Evolutionary conservation across 345 rosid species (phyloP).

Genomic region (Corchorus olitorius): DNA sequence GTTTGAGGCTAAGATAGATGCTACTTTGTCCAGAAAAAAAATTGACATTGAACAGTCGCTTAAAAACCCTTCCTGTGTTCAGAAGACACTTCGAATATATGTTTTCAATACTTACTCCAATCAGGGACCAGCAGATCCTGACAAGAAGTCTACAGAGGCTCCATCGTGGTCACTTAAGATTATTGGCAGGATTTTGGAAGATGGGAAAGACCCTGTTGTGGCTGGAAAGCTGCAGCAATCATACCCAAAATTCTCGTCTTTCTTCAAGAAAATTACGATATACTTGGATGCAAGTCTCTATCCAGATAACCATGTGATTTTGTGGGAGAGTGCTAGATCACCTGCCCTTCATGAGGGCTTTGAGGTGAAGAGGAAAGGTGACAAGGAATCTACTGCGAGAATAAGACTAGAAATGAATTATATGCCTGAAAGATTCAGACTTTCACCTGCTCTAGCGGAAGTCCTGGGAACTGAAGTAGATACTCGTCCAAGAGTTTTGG

Average conservation of each 20-base stretch:
- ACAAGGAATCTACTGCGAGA: slow-evolving; percentile 56
- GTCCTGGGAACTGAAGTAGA: slow-evolving; percentile 59
- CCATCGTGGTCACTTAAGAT: slow-evolving; percentile 66
- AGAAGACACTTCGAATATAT: slow-evolving; percentile 52
- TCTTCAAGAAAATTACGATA: slow-evolving; percentile 56
- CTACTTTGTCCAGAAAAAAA: slow-evolving; percentile 53
- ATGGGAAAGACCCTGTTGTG: slow-evolving; percentile 56
- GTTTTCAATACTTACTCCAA: slow-evolving; percentile 52
- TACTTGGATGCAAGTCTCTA: slow-evolving; percentile 60
- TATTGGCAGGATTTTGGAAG: slow-evolving; percentile 59
- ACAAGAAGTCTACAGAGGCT: slow-evolving; percentile 32
- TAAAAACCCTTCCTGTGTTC: slow-evolving; percentile 45
- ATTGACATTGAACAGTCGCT: slow-evolving; percentile 48
- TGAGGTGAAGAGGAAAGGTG: slow-evolving; percentile 67
- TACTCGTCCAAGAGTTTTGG: slow-evolving; percentile 47
- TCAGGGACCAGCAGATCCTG: slow-evolving; percentile 35
- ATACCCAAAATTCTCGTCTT: slow-evolving; percentile 54
- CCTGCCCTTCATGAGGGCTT: slow-evolving; percentile 60
- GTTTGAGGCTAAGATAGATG: slow-evolving; percentile 54
- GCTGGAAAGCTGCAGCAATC: slow-evolving; percentile 39
- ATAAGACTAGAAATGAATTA: slow-evolving; percentile 61
- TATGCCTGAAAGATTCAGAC: slow-evolving; percentile 55
- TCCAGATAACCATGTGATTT: slow-evolving; percentile 56
- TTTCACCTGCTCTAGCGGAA: slow-evolving; percentile 50
- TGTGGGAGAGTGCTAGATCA: slow-evolving; percentile 59